These are phyloP conservation scores for Colletotrichum coccodes DNA, from an alignment of 2,329 filamentous ascomycete species.

Conservation along the genomic window DNA sequence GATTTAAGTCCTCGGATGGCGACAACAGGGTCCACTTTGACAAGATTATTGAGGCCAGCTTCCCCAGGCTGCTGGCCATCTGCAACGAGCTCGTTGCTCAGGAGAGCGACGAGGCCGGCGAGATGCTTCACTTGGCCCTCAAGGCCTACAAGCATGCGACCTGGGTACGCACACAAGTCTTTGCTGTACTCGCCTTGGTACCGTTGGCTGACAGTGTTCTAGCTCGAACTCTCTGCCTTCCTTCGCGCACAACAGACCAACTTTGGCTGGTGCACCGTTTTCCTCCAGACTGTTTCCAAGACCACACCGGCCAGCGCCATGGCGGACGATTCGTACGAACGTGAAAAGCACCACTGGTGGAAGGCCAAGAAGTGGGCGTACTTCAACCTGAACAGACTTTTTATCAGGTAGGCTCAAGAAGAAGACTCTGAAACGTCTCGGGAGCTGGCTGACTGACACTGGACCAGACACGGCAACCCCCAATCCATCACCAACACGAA, in stretches of 20 bases:
- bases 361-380: constrained; percentile 99
- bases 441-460: constrained; percentile 43
- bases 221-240: constrained; percentile 87
- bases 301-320: constrained; percentile 82
- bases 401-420: constrained; percentile 78
- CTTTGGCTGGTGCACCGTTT: constrained; percentile 95
- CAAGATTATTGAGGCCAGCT: constrained; percentile 90
- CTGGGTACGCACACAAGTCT: constrained; percentile 67
- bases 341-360: constrained; percentile 98
- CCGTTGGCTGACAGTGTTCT: constrained; percentile 43
- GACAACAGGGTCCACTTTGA: constrained; percentile 86
- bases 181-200: background rate
- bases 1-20: constrained; percentile 87
- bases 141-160: constrained; percentile 99
- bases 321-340: constrained; percentile 80
- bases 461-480: constrained; percentile 81
- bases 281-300: constrained; percentile 90
- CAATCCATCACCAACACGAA: constrained; percentile 75
- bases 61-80: constrained; percentile 87
- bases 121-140: constrained; percentile 94
- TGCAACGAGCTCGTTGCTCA: constrained; percentile 91
- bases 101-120: constrained; percentile 91
- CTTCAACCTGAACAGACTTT: constrained; percentile 95
- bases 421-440: background rate
- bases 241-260: constrained; percentile 85